Percentiles rank a stretch among this genome's conserved stretches.
phyloP scores from a whole-genome alignment of 495 filamentous ascomycete genomes.

The Friedmanniomyces endolithicus region DNA sequence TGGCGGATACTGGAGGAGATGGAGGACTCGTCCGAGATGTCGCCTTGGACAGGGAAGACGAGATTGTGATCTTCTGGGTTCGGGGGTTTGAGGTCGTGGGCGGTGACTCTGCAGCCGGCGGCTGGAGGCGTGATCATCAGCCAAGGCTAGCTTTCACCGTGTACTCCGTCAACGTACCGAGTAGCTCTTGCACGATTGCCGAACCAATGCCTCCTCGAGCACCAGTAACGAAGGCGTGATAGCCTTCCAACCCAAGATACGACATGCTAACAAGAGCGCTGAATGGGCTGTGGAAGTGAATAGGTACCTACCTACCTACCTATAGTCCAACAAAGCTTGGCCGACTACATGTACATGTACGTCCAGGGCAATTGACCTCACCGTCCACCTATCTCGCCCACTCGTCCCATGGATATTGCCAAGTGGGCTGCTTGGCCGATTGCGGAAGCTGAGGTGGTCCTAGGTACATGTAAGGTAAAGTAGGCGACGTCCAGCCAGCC shows the following conservation, averaged over 20 bases:
- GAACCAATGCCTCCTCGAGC: slow-evolving; percentile 42
- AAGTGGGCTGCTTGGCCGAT: too few species aligned
- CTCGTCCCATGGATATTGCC: too few species aligned
- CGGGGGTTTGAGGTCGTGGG: slow-evolving; percentile 35
- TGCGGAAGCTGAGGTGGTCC: too few species aligned
- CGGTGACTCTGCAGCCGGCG: slow-evolving; percentile 43
- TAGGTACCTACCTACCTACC: neutral
- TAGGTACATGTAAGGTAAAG: too few species aligned
- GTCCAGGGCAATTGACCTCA: neutral
- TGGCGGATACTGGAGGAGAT: slow-evolving; percentile 33
- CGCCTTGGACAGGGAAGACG: slow-evolving; percentile 34
- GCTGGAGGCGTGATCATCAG: slow-evolving; percentile 26
- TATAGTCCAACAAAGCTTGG: neutral
- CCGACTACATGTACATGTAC: neutral
- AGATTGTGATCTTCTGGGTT: slow-evolving; percentile 19
- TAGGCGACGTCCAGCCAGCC: too few species aligned
- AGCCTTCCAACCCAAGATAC: slow-evolving; percentile 39
- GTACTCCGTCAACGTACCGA: slow-evolving; percentile 32
- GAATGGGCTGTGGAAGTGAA: neutral
- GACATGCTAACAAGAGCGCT: slow-evolving; percentile 26
- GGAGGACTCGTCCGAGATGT: slow-evolving; percentile 38
- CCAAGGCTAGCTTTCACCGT: neutral
- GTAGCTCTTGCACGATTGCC: slow-evolving; percentile 40
- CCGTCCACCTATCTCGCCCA: too few species aligned
- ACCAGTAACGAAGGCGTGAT: slow-evolving; percentile 47